Conservation (phyloP, 2,329 filamentous ascomycete genomes). For the Cladosporium colombiae region DNA sequence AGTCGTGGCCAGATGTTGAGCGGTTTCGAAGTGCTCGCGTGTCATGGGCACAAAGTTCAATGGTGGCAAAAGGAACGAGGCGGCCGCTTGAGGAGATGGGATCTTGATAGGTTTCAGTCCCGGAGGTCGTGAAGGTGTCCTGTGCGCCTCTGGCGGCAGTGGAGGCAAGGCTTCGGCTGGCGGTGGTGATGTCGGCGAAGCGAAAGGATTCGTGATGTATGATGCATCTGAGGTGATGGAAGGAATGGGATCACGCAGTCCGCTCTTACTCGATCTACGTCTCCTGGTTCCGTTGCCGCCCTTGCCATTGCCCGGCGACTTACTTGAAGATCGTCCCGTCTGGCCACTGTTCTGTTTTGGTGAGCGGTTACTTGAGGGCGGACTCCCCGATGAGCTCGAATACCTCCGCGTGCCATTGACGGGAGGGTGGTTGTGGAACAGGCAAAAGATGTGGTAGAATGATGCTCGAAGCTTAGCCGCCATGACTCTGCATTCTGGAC, state of each 20-base stretch:
- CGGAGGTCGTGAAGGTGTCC: conserved; percentile 44
- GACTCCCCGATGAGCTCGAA: conserved; percentile 28
- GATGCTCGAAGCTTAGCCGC: conserved; percentile 89
- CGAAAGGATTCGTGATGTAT: conserved; percentile 53
- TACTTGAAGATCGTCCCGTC: conserved; percentile 24
- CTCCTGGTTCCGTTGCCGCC: conserved; percentile 29
- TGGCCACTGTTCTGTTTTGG: conserved; percentile 24
- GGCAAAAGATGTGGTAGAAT: conserved; percentile 94
- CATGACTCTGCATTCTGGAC: conserved; percentile 80
- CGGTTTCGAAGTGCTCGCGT: conserved; percentile 76
- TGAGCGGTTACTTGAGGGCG: conserved; percentile 29
- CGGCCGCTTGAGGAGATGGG: conserved; percentile 40
- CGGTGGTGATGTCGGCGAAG: conserved; percentile 45
- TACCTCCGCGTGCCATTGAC: conserved; percentile 58
- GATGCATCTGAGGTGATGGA: conserved; percentile 53
- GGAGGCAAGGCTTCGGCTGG: conserved; percentile 35
- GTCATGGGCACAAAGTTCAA: conserved; percentile 83
- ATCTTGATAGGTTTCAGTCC: conserved; percentile 39
- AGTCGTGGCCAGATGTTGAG: conserved; percentile 70
- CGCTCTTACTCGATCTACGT: conserved; percentile 24
- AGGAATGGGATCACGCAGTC: conserved; percentile 49
- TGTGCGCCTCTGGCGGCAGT: conserved; percentile 29
- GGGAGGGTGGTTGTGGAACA: conserved; percentile 89
- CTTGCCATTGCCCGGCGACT: conserved; percentile 25
- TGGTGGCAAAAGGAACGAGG: conserved; percentile 77